Conservation (phyloP, 108 stramenopile species). For the Cyclotella cryptica region DNA sequence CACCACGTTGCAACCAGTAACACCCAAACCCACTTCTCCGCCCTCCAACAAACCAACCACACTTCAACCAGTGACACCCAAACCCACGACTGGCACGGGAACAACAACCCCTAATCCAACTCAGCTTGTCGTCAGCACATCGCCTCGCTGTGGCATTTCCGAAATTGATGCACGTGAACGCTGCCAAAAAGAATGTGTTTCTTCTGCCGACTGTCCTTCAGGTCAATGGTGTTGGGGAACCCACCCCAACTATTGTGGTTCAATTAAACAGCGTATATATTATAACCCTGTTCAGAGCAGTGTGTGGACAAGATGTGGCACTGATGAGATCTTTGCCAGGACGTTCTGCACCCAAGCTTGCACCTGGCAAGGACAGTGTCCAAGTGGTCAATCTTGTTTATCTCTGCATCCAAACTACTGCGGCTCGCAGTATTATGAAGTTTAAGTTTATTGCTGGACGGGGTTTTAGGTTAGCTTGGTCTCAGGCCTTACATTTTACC, state of each 20-base stretch:
- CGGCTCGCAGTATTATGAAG: constrained; percentile 15
- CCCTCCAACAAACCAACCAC: too few species aligned
- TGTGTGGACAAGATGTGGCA: constrained; percentile 23
- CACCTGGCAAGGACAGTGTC: constrained; percentile 1
- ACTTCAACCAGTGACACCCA: too few species aligned
- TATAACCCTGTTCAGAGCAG: constrained; percentile 20
- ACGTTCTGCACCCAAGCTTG: constrained; percentile 13
- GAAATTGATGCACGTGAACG: constrained; percentile 28
- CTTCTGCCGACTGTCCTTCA: constrained; percentile 6
- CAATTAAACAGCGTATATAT: constrained; percentile 11
- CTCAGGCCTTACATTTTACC: too few species aligned
- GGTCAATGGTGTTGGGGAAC: constrained; percentile 27
- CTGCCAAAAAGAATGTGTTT: constrained; percentile 17
- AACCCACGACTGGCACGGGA: not conserved
- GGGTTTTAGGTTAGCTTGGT: too few species aligned
- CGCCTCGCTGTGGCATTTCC: constrained; percentile 22
- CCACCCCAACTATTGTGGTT: constrained; percentile 28
- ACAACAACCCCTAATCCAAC: not conserved
- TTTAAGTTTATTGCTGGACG: not conserved
- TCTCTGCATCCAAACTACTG: constrained; percentile 13
- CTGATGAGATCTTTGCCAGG: constrained; percentile 10
- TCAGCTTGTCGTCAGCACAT: constrained; percentile 3
- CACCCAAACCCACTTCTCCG: too few species aligned
- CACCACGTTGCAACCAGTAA: too few species aligned
- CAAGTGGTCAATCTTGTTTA: not conserved